A percentile compares a stretch with the other conserved stretches of the same genome.
These are phyloP conservation scores for Ulota crispa DNA, from an alignment of 225 moss, liverwort and hornwort species.

Conservation along the genomic window DNA sequence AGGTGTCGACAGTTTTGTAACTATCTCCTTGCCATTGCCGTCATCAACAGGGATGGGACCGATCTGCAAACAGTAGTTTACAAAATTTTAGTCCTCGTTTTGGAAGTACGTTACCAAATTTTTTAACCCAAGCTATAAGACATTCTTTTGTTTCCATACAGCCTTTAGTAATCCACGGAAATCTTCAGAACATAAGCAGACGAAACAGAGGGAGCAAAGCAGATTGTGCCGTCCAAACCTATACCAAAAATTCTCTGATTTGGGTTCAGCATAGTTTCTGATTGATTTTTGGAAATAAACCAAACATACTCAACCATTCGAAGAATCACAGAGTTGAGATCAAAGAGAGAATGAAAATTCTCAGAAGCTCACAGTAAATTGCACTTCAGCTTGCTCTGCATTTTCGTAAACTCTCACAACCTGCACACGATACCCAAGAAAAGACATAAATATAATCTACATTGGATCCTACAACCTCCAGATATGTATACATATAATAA, in stretches of 20 bases:
- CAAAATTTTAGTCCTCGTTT: background rate
- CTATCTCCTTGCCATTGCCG: slow-evolving; percentile 75
- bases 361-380: slow-evolving; percentile 60
- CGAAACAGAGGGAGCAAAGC: background rate
- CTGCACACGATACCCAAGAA: slow-evolving; percentile 47
- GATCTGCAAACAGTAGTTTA: slow-evolving; percentile 46
- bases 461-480: slow-evolving; percentile 2
- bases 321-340: background rate
- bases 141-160: background rate
- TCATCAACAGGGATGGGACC: slow-evolving; percentile 84
- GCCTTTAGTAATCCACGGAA: background rate
- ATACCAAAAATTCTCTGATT: background rate
- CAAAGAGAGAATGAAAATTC: background rate
- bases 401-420: slow-evolving; percentile 72
- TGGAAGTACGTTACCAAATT: background rate
- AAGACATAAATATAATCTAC: background rate
- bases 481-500: background rate
- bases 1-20: slow-evolving; percentile 66
- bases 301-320: background rate
- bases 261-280: background rate
- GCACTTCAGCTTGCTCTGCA: slow-evolving; percentile 73
- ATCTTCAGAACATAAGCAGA: background rate
- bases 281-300: background rate
- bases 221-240: background rate
- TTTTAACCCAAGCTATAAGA: background rate